Percentiles rank a stretch among this genome's conserved stretches.
Evolutionary conservation across 2,329 filamentous ascomycete species (phyloP).

Genomic region (Fusarium tupiense): DNA sequence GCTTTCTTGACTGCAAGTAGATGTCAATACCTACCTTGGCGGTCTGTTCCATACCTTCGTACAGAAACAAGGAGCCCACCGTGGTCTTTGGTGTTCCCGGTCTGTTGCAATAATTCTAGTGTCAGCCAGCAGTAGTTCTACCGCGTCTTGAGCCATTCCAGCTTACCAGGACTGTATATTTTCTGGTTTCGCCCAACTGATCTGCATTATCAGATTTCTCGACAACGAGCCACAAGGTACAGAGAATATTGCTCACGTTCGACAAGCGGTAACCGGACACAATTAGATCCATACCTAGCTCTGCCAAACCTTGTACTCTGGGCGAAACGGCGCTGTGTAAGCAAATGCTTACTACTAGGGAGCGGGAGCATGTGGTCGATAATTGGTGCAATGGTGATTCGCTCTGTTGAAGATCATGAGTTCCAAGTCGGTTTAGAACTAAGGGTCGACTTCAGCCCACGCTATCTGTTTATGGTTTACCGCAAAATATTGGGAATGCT

Average conservation of each 20-base stretch:
- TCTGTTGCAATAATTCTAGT: neutral
- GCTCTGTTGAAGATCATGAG: neutral
- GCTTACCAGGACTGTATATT: neutral
- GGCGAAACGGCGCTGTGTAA: neutral
- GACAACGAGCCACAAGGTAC: fast-evolving
- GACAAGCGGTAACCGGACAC: neutral
- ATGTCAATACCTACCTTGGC: fast-evolving
- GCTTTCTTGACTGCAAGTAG: fast-evolving
- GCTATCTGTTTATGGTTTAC: neutral
- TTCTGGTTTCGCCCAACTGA: no score
- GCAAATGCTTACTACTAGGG: fast-evolving
- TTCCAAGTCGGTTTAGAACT: neutral
- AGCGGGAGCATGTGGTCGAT: fast-evolving
- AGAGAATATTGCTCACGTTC: neutral
- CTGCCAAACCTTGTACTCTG: neutral
- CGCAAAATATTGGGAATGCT: neutral
- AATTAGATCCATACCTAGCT: neutral
- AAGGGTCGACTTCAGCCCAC: neutral
- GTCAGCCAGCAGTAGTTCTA: neutral
- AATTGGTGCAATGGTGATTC: neutral
- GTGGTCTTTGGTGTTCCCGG: no score
- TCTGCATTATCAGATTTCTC: neutral
- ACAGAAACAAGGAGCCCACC: no score
- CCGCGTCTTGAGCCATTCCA: fast-evolving
- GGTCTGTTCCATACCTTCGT: no score